Percentiles rank a stretch among this genome's conserved stretches.
These are phyloP conservation scores for Dendrobium huoshanense DNA, from an alignment of 106 monocot genomes.

Conservation along the genomic window DNA sequence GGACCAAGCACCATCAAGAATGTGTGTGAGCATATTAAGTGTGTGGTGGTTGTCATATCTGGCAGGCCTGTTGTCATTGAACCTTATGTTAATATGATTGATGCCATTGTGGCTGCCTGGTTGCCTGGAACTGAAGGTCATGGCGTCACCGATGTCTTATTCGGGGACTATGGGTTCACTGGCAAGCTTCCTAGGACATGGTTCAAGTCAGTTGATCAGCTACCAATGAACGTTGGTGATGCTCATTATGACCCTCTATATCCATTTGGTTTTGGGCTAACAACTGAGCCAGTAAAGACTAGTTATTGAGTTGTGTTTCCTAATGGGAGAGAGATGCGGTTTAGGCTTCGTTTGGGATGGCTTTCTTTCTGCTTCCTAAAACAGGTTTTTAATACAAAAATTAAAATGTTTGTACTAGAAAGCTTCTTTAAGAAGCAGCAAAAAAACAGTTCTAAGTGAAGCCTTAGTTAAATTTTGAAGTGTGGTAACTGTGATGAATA, in stretches of 20 bases:
- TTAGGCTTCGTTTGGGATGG: background rate
- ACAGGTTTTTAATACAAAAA: no score
- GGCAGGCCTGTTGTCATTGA: conserved; percentile 69
- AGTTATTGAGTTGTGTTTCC: background rate
- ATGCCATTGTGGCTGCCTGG: conserved; percentile 76
- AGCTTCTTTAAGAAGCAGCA: no score
- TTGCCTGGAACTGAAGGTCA: conserved; percentile 64
- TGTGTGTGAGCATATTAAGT: conserved; percentile 43
- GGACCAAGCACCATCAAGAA: conserved; percentile 38
- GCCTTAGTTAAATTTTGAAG: background rate
- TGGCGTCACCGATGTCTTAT: conserved; percentile 53
- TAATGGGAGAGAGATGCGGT: background rate
- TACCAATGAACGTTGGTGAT: conserved; percentile 67
- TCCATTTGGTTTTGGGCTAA: conserved; percentile 61
- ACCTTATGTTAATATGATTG: conserved; percentile 35
- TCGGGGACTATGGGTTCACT: conserved; percentile 47
- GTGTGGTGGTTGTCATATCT: conserved; percentile 56
- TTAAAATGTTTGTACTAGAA: no score
- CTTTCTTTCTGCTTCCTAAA: no score
- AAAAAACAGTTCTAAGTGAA: no score
- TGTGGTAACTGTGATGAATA: background rate
- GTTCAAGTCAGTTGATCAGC: conserved; percentile 57
- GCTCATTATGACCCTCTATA: conserved; percentile 50
- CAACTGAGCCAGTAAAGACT: conserved; percentile 23
- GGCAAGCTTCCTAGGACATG: conserved; percentile 55